Base-by-base conservation (phyloP, 768 basidiomycete species). In the Phaeotremella fagi region DNA sequence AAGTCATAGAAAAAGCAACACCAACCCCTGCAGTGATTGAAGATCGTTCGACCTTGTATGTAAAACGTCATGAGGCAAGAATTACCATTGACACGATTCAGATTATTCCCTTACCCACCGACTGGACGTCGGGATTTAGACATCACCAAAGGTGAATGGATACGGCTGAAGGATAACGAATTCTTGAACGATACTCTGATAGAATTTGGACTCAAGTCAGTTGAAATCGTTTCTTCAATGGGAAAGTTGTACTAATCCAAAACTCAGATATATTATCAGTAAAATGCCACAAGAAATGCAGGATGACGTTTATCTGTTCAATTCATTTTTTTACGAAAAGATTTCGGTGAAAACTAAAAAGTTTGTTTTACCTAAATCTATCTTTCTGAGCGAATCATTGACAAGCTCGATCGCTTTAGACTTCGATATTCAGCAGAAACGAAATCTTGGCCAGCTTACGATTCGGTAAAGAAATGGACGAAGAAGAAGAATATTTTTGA, bases 261-360 rank as follows among this genome's bases (percentile, higher is more conserved):
- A 1, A 28, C 22, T 18, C 26, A 60, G 55, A n/a, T 49, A 56
- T 45, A 53, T 54, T 12, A 18, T 60, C 38, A 22, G 38, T 7
- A 11, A 41, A 20, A n/a, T 48, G 23, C 69, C 85, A 56, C 84
- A 85, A 1, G 79, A 79, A 15, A 75, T 88, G 3, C 87, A 83
- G 1, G 80, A 83, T 2, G 80, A 87, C 61, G 79, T 92, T 1
- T 85, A 97, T 65, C 81, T 98, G 3, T 98, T 98, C 78, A 98
- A 85, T 72, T 92, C 92, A 0, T 99, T 97, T 76, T 98, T 99
- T 75, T 98, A 92, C 78, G 89, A 92, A 78, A 94, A 95, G 74
- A 76, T 99, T 24, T 85, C 85, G 53, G 80, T 80, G 48, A 86
- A 82, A 70, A 31, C 57, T 5, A 44, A 56, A 42, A 62, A 52